Percentiles rank a stretch among this genome's conserved stretches.
Evolutionary conservation across 2,329 filamentous ascomycete genomes (phyloP).

Genomic region (Trichoderma gracile): DNA sequence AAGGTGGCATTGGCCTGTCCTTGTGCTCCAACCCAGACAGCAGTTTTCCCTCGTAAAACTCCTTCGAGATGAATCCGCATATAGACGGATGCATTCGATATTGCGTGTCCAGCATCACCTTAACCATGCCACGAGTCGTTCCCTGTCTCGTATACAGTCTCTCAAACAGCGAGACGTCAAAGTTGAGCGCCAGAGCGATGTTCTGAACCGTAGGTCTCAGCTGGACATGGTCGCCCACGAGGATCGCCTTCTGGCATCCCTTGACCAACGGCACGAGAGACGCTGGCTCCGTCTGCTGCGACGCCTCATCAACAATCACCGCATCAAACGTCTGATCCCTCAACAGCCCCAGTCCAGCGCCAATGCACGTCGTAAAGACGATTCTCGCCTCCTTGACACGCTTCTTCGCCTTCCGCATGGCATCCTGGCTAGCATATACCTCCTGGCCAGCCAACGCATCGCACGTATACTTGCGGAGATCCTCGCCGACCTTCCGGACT

Average conservation of each 20-base stretch:
- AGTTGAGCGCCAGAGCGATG: conserved; percentile 38
- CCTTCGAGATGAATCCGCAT: conserved; percentile 42
- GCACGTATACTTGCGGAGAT: conserved; percentile 40
- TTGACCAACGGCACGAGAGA: conserved; percentile 46
- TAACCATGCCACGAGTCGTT: conserved; percentile 28
- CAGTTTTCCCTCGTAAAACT: conserved; percentile 44
- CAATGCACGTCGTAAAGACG: conserved; percentile 49
- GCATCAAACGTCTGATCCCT: conserved; percentile 42
- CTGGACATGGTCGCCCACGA: conserved; percentile 51
- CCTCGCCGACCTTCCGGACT: conserved; percentile 39
- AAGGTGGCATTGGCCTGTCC: conserved; percentile 29
- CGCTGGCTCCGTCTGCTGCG: conserved; percentile 47
- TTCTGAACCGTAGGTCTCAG: conserved; percentile 46
- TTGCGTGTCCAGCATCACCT: conserved; percentile 47
- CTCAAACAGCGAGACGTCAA: conserved; percentile 48
- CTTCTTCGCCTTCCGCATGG: conserved; percentile 41
- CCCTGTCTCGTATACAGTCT: conserved; percentile 37
- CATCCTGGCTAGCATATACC: conserved; percentile 32
- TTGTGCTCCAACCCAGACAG: conserved; percentile 36
- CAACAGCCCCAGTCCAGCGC: conserved; percentile 45
- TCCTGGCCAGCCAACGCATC: conserved; percentile 39
- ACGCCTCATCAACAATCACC: conserved; percentile 50
- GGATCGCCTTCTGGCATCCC: conserved; percentile 44
- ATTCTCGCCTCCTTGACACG: conserved; percentile 40
- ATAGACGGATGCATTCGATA: conserved; percentile 47